These are phyloP conservation scores for Suillus alpinus DNA, from an alignment of 768 basidiomycete species.

Conservation along the genomic window DNA sequence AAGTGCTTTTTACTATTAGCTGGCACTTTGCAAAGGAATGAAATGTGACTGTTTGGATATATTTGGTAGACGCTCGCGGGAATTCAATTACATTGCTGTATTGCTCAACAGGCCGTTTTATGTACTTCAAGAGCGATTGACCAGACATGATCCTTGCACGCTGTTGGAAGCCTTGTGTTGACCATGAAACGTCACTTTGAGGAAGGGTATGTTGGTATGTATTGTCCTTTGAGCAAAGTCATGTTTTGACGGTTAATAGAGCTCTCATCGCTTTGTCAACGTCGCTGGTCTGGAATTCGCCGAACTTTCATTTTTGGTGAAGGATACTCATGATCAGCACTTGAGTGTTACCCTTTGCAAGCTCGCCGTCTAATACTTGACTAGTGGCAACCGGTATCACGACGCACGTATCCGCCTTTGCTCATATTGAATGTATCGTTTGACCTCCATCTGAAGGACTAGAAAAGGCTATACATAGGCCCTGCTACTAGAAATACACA, in stretches of 20 bases:
- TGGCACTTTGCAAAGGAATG: neutral
- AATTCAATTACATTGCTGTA: neutral
- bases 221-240: neutral
- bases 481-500: neutral
- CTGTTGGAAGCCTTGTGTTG: conserved; percentile 90
- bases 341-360: neutral
- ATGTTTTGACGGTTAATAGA: conserved; percentile 75
- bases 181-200: conserved; percentile 80
- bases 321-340: conserved; percentile 37
- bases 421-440: neutral
- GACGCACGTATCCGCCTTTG: neutral
- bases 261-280: conserved; percentile 85
- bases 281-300: conserved; percentile 70
- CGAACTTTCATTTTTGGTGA: conserved; percentile 76
- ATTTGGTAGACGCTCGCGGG: neutral
- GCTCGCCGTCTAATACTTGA: neutral
- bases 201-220: conserved; percentile 89
- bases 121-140: conserved; percentile 90
- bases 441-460: neutral
- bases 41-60: neutral
- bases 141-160: conserved; percentile 91
- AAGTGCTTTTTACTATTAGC: neutral
- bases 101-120: conserved; percentile 25
- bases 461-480: neutral
- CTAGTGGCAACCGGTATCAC: neutral